A percentile compares a stretch with the other conserved stretches of the same genome.
These are phyloP conservation scores for Polytrichum formosum DNA, from an alignment of 225 moss, liverwort and hornwort species.

Conservation along the genomic window DNA sequence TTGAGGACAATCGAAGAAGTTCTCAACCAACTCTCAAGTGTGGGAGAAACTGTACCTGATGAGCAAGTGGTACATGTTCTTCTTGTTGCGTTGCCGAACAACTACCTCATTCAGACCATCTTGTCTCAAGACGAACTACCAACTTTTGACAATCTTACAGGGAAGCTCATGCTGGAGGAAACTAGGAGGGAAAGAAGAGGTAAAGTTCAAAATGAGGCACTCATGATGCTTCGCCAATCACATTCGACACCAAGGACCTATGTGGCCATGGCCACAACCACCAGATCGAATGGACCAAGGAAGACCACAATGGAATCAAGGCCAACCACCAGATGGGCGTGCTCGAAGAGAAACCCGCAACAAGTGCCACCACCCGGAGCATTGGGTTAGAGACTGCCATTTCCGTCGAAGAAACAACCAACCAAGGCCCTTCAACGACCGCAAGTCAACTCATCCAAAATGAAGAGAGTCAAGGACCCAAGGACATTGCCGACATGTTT, in stretches of 20 bases:
- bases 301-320: not conserved
- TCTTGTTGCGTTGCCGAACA: not conserved
- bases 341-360: not conserved
- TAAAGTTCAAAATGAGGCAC: too few species aligned
- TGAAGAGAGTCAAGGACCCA: not conserved
- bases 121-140: not conserved
- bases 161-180: not conserved
- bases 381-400: not conserved
- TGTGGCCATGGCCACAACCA: too few species aligned
- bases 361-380: not conserved
- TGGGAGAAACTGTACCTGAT: not conserved
- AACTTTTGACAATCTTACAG: not conserved
- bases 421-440: not conserved
- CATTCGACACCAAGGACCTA: too few species aligned
- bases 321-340: not conserved
- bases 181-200: not conserved
- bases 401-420: not conserved
- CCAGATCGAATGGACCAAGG: not conserved
- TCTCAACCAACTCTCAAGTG: not conserved
- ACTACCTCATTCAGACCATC: not conserved
- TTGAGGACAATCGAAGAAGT: not conserved
- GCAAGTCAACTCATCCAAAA: not conserved
- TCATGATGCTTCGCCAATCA: not conserved
- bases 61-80: not conserved
- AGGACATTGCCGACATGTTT: not conserved